A percentile compares a stretch with the other conserved stretches of the same genome.
Evolutionary conservation across 352 stramenopile genomes (phyloP).

Genomic region (Thalassiosira ordinaria): DNA sequence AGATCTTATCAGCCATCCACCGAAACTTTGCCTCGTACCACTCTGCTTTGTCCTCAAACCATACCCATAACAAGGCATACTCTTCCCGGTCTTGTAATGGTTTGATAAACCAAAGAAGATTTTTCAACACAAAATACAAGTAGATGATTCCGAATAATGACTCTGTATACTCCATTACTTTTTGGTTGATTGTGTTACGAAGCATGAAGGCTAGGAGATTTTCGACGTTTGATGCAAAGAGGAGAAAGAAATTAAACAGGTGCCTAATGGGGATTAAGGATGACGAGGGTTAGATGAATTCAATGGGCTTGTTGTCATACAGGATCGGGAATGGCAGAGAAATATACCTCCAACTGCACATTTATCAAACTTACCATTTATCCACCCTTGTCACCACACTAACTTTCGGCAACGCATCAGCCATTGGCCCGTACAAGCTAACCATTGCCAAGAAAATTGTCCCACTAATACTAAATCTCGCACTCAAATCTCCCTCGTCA

Average conservation of each 20-base stretch:
- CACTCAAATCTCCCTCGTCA: slow-evolving; percentile 31
- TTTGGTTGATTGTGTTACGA: slow-evolving; percentile 8
- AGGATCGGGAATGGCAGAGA: no score
- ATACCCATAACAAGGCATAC: no score
- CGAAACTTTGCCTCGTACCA: no score
- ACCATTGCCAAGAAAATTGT: slow-evolving; percentile 58
- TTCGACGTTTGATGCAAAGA: slow-evolving; percentile 44
- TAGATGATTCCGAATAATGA: slow-evolving; percentile 28
- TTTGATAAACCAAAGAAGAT: slow-evolving; percentile 38
- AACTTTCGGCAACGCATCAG: slow-evolving; percentile 52
- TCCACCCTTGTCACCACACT: slow-evolving; percentile 47
- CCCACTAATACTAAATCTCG: slow-evolving; percentile 43
- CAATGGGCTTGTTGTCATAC: no score
- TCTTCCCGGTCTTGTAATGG: slow-evolving; percentile 40
- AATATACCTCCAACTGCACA: no score
- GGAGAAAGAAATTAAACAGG: slow-evolving; percentile 38
- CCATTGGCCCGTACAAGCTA: slow-evolving; percentile 53
- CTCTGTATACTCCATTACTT: slow-evolving; percentile 19
- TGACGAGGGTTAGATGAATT: no score
- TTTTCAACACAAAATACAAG: slow-evolving; percentile 30
- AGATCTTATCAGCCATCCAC: no score
- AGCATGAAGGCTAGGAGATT: slow-evolving; percentile 43
- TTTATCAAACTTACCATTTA: slow-evolving; percentile 54
- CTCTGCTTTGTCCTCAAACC: no score
- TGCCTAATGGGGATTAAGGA: no score